A percentile compares a stretch with the other conserved stretches of the same genome.
Evolutionary conservation across 257 asterid species (phyloP).

Genomic region (Marsdenia floribunda): DNA sequence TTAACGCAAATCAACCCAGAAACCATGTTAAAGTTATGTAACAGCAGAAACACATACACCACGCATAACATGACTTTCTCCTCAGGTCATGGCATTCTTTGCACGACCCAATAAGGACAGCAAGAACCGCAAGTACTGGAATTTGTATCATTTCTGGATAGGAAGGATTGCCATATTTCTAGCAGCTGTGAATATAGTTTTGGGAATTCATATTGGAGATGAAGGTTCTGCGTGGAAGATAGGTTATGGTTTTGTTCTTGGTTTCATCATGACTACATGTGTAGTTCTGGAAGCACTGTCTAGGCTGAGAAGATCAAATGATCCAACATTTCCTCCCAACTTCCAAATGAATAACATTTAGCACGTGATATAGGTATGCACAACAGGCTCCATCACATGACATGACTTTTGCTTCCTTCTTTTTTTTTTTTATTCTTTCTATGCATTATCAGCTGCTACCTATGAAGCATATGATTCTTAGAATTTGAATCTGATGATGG

Average conservation of each 20-base stretch:
- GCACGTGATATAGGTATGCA: not conserved
- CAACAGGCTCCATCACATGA: not conserved
- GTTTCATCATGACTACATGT: constrained; percentile 35
- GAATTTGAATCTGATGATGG: not conserved
- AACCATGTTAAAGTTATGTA: not conserved
- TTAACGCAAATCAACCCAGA: not conserved
- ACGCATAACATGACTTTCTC: not conserved
- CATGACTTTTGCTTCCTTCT: not conserved
- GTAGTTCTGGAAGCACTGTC: constrained; percentile 56
- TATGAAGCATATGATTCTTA: not conserved
- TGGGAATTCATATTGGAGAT: constrained; percentile 68
- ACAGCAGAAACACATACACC: not conserved
- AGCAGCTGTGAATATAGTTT: constrained; percentile 60
- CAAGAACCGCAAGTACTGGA: constrained; percentile 67
- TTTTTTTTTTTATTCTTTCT: not conserved
- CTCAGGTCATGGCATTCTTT: constrained; percentile 70
- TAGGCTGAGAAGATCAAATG: constrained; percentile 39
- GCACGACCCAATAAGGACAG: constrained; percentile 58
- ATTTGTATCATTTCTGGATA: constrained; percentile 58
- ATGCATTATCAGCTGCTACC: not conserved
- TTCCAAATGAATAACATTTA: constrained; percentile 44
- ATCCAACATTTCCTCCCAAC: constrained; percentile 34
- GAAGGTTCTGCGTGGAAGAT: constrained; percentile 61
- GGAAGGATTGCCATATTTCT: constrained; percentile 74
- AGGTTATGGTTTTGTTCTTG: constrained; percentile 68